Evolutionary conservation across 106 monocot species (phyloP), one percentile per base, ranked within the genome.

Genomic region (Dendrobium officinale): DNA sequence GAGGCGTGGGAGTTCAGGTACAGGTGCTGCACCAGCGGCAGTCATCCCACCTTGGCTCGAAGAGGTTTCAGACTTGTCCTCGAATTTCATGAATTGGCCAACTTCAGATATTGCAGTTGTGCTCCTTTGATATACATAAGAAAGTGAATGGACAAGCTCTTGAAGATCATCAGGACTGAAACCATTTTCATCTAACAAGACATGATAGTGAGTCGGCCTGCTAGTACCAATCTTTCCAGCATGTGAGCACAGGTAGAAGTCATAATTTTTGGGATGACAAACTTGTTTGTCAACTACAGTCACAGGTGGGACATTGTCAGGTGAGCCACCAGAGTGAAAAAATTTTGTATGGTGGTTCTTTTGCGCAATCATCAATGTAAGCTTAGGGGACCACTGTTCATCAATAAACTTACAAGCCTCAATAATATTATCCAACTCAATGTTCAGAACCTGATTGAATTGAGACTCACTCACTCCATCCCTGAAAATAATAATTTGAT

Each of bases 231-330:
- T 99, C 92, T 91, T 89, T 73, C 98, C 98, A 2, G 92, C 92
- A 70, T 99, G 98, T 4, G 98, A 79, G 67, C 98, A 99, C 92
- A 99, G 90, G 83, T 95, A 99, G 77, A 99, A 99, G 43, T 99
- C 98, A 87, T 87, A 95, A 45, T 99, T 99, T 48, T 83, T 73
- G 0, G 95, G 98, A 86, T 99, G 98, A 40, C 94, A 95, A n/a
- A 99, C 79, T 82, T 84, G 82, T 43, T 82, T 95, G 73, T 99
- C 98, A 22, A 99, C 89, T 59, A 98, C 91, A n/a, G 97, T 98
- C 49, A 94, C 97, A 94, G 98, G 92, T n/a, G 91, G 95, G 74
- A 99, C 98, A 86, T 99, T 99, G 31, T 99, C 88, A 37, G 86
- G 83, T 18, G 84, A 33, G 33, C 33, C 33, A 33, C 2, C 33